Evolutionary conservation across 2,329 filamentous ascomycete genomes (phyloP).

Genomic region (Epichloe sibirici): DNA sequence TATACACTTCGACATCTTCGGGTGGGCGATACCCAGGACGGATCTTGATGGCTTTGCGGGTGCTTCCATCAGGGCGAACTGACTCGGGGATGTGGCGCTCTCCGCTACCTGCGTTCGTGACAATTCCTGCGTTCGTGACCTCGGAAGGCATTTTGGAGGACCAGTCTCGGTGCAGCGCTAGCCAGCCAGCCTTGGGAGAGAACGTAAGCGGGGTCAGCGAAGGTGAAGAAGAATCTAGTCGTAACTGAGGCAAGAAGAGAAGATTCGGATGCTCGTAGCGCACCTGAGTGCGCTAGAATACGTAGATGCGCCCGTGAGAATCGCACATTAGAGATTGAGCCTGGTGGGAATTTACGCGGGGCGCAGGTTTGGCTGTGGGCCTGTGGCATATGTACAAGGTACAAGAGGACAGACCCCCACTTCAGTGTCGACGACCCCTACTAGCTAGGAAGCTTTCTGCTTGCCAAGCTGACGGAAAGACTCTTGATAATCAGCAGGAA

Average conservation of each 20-base stretch:
- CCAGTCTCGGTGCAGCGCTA: not conserved
- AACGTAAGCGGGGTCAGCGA: too few relatives aligned
- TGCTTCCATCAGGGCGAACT: constrained; percentile 72
- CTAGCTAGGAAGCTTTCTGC: too few relatives aligned
- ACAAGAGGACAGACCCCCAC: not conserved
- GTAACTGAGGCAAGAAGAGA: not conserved
- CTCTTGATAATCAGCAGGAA: too few relatives aligned
- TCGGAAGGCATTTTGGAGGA: constrained; percentile 31
- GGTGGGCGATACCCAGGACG: constrained; percentile 86
- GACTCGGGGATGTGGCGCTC: constrained; percentile 85
- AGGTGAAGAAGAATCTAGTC: not conserved
- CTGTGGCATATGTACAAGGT: not conserved
- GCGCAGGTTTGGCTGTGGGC: not conserved
- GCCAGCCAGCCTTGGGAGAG: not conserved
- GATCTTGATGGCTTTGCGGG: constrained; percentile 89
- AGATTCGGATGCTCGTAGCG: not conserved
- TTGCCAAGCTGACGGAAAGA: too few relatives aligned
- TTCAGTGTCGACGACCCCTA: not conserved
- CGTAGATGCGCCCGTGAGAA: not conserved
- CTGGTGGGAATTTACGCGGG: not conserved
- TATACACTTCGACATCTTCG: constrained; percentile 93
- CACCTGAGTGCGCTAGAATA: not conserved
- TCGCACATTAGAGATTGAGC: not conserved
- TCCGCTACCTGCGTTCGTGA: constrained; percentile 62
- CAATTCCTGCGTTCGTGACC: constrained; percentile 57